Evolutionary conservation across 306 rosid genomes (phyloP).

Genomic region (Datisca glomerata): DNA sequence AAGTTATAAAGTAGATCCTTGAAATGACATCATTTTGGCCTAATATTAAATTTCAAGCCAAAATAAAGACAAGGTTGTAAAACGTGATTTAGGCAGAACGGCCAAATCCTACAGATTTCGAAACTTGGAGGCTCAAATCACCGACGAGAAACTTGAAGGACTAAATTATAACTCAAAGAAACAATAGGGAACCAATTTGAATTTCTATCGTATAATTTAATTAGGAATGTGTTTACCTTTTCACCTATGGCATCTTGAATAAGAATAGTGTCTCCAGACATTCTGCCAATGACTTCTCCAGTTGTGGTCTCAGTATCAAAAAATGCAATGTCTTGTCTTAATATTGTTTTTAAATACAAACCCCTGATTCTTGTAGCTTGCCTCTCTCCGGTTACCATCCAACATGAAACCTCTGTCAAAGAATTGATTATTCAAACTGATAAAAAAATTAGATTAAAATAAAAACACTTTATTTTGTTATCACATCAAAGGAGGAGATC

Average conservation of each 20-base stretch:
- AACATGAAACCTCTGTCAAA: slow-evolving; percentile 22
- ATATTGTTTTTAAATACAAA: slow-evolving; percentile 19
- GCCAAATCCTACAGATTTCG: too few species aligned
- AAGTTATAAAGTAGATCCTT: not conserved
- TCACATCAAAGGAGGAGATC: too few species aligned
- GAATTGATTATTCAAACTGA: not conserved
- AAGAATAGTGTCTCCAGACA: slow-evolving; percentile 19
- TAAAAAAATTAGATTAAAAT: too few species aligned
- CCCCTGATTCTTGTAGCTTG: slow-evolving; percentile 25
- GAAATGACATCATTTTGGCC: too few species aligned
- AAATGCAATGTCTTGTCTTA: slow-evolving; percentile 14
- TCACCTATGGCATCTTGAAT: slow-evolving; percentile 17
- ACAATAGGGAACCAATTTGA: too few species aligned
- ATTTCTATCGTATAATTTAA: not conserved
- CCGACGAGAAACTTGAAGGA: too few species aligned
- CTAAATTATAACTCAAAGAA: not conserved
- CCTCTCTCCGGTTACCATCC: slow-evolving; percentile 30
- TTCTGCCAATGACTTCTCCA: slow-evolving; percentile 17
- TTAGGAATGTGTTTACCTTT: slow-evolving; percentile 2
- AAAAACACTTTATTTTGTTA: too few species aligned
- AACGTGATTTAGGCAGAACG: too few species aligned
- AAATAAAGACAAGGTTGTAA: too few species aligned
- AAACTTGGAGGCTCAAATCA: too few species aligned
- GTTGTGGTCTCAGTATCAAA: slow-evolving; percentile 10
- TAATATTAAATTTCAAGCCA: too few species aligned